phyloP scores from a whole-genome alignment of 2,329 filamentous ascomycete genomes.

The Pleomassaria siparia region DNA sequence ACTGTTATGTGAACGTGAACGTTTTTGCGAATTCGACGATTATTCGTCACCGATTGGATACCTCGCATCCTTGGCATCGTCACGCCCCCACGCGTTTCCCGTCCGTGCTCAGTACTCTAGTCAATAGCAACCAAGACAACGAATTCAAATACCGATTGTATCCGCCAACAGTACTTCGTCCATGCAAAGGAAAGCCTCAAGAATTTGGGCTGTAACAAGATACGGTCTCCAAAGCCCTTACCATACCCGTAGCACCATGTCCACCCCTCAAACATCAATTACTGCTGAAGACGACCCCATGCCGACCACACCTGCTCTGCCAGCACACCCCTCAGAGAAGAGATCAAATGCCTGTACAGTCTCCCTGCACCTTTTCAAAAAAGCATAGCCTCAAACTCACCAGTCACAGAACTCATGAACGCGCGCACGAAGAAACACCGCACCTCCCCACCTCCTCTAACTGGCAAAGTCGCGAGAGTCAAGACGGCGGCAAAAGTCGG shows the following conservation, averaged over 20 bases:
- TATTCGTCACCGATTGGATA: neutral
- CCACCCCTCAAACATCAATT: conserved; percentile 11
- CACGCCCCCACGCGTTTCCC: neutral
- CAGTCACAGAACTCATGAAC: conserved; percentile 52
- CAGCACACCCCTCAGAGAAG: conserved; percentile 24
- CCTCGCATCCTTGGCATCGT: no score
- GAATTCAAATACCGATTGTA: no score
- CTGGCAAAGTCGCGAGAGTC: conserved; percentile 8
- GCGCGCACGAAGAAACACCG: conserved; percentile 41
- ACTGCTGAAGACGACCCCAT: conserved; percentile 23
- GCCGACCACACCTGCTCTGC: conserved; percentile 13
- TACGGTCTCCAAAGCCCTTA: no score
- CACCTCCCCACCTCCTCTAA: conserved; percentile 14
- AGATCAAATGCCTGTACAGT: conserved; percentile 43
- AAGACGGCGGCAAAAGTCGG: conserved; percentile 23
- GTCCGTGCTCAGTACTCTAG: neutral
- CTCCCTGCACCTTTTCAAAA: neutral
- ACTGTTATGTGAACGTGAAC: no score
- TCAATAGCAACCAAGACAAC: no score
- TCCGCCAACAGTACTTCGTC: no score
- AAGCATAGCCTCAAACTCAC: conserved; percentile 20
- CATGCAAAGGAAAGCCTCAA: no score
- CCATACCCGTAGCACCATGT: no score
- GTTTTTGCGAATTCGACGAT: no score
- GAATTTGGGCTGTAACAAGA: no score